phyloP scores from a whole-genome alignment of 2,329 filamentous ascomycete species.

The Bisporella sp. region DNA sequence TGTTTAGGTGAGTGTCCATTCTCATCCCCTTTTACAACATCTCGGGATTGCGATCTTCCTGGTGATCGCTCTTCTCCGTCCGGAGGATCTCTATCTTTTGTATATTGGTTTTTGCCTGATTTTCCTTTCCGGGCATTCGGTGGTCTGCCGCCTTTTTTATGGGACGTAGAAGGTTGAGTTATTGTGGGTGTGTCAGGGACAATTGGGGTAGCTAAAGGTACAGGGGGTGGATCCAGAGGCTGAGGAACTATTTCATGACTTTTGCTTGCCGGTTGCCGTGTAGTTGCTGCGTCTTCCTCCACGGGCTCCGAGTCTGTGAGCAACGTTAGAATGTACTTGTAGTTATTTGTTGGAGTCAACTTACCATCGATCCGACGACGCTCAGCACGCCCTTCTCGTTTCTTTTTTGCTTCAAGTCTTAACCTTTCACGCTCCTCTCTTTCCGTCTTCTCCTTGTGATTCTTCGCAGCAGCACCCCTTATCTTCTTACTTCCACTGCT shows the following conservation, averaged over 20 bases:
- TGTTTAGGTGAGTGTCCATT: constrained; percentile 39
- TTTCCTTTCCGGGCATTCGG: constrained; percentile 60
- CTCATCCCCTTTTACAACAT: constrained; percentile 33
- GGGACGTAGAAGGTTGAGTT: constrained; percentile 35
- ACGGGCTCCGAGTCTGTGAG: constrained; percentile 62
- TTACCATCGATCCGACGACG: constrained; percentile 75
- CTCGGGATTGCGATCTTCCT: constrained; percentile 42
- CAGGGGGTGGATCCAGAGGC: constrained; percentile 36
- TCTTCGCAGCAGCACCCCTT: constrained; percentile 48
- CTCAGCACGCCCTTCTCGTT: constrained; percentile 76
- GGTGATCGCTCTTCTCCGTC: constrained; percentile 47
- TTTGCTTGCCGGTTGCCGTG: constrained; percentile 30
- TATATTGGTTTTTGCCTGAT: constrained; percentile 74
- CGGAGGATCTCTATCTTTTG: constrained; percentile 60
- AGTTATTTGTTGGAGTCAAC: constrained; percentile 14
- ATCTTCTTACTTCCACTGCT: constrained; percentile 52
- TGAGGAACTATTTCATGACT: constrained; percentile 19
- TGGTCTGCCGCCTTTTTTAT: constrained; percentile 57
- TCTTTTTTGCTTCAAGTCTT: constrained; percentile 66
- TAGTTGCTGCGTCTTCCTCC: constrained; percentile 50
- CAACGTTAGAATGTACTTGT: constrained; percentile 28
- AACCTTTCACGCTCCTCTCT: constrained; percentile 70
- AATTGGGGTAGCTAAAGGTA: constrained; percentile 32
- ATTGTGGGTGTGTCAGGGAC: constrained; percentile 41
- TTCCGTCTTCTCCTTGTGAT: constrained; percentile 55